A percentile compares a stretch with the other conserved stretches of the same genome.
Evolutionary conservation across 2,329 filamentous ascomycete species (phyloP).

Genomic region (Aureobasidium lini): DNA sequence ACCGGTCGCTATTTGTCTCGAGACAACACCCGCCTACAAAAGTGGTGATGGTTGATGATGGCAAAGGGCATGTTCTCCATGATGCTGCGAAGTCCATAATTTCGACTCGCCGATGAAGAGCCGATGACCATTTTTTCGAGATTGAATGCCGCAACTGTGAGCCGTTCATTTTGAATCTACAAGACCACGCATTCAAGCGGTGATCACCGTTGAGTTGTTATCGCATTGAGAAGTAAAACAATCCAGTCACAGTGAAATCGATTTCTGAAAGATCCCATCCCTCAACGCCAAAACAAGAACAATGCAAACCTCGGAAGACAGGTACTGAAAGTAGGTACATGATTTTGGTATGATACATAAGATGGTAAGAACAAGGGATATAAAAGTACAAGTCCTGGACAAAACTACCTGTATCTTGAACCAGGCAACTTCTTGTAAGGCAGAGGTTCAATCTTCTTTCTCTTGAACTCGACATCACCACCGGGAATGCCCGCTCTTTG

Average conservation of each 20-base stretch:
- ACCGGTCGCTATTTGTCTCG: too few species aligned
- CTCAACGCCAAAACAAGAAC: not conserved
- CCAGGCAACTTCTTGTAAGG: constrained; percentile 54
- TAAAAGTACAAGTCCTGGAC: not conserved
- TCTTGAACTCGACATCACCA: constrained; percentile 76
- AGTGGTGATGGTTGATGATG: too few species aligned
- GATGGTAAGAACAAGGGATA: not conserved
- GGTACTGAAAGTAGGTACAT: not conserved
- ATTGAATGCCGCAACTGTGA: not conserved
- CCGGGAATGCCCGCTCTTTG: constrained; percentile 65
- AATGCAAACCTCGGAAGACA: not conserved
- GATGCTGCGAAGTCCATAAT: not conserved
- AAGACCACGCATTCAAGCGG: not conserved
- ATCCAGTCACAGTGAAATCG: not conserved
- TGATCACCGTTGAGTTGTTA: not conserved
- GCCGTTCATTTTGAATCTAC: not conserved
- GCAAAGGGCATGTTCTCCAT: too few species aligned
- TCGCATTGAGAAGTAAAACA: not conserved
- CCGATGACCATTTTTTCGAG: not conserved
- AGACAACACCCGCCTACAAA: too few species aligned
- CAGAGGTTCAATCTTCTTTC: constrained; percentile 63
- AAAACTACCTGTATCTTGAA: constrained; percentile 36
- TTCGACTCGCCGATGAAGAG: not conserved
- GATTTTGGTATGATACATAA: not conserved
- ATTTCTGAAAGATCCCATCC: not conserved